Evolutionary conservation across 164 flowering plant genomes (phyloP), one percentile per base, ranked within the genome.

Genomic region (Macadamia tetraphylla): DNA sequence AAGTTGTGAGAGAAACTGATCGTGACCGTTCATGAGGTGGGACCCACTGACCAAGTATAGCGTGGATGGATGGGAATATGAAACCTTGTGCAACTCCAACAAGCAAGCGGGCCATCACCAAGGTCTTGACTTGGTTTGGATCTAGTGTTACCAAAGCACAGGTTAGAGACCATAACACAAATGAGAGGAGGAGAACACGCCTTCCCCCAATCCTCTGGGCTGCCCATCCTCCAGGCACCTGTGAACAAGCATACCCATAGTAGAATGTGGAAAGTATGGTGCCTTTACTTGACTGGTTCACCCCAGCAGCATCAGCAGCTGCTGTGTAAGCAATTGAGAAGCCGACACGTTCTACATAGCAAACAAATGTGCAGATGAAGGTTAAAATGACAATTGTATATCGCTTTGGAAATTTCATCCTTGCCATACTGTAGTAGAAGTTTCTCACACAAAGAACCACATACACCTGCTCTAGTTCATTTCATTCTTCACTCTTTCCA

Each of bases 21-120:
- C 98, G 88, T 35, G 98, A 92, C 56, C 96, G 72, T 70, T 92
- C 98, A 74, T 90, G 91, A 1, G 94, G 94, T 14, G 98, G 98
- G n/a, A 92, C 98, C 98, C 98, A 92, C 68, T 88, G 96, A 7
- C 94, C 96, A 32, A 92, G 77, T 23, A 92, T 94, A 11, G 98
- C 88, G 79, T 92, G 98, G 65, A 92, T 92, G 57, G 98, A 92
- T 6, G 98, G 98, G 67, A 92, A 92, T 67, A 92, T 92, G 76
- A 90, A 92, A 23, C 98, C 98, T 76, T 92, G 98, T 13, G 98
- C 92, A 55, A 92, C 90, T 52, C 98, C 98, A 64, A 92, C 91
- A 62, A 92, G 87, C 77, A 90, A 86, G 30, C 98, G 88, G 40
- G 98, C 91, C 64, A 85, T 18, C 30, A 90, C 88, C 77, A 92